Evolutionary conservation across 139 green algal species (phyloP), one percentile per base, ranked within the genome.

Genomic region (Tetraselmis chui): DNA sequence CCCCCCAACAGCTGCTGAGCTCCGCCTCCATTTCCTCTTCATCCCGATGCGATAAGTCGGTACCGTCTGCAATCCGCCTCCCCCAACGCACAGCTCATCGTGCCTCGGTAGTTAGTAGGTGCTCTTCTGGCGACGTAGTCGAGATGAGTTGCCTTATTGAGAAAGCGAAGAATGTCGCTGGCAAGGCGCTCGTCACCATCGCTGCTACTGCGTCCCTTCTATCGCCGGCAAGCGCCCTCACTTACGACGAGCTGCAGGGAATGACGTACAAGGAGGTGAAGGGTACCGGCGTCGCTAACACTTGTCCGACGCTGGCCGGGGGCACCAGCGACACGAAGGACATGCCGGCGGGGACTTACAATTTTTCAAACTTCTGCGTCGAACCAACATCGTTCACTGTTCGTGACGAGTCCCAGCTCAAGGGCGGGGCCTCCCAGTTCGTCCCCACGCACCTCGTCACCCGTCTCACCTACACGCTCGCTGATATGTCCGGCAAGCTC

Each of bases 351-450:
- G 95, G 96, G 83, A 92, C 88, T 84, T 99, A 99, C 95, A 93
- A 90, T 83, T 32, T 99, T 29, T 80, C 92, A n/a, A 97, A 98
- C 87, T 95, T 99, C 85, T 99, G 97, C 95, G 91, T 99, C 88
- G 97, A 99, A 94, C 97, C 97, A 80, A 99, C 96, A 81, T 93
- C 86, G 45, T 95, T 97, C 92, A 96, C 88, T 11, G 94, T 98
- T 26, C 97, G 97, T 92, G 93, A 78, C 26, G 75, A 78, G 75
- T 78, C 75, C 22, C 25, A 76, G 1, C 82, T 87, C 76, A 83
- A 85, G 79, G 83, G 79, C 23, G 78, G 80, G 28, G 59, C 59
- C 23, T 58, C 83, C 11, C 83, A 90, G 75, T 90, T 90, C 32
- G 75, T 84, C 23, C 83, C 86, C 78, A 92, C 89, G 31, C 89